These are phyloP conservation scores for Tulasnella sp. DNA, from an alignment of 768 basidiomycete species.

Conservation along the genomic window DNA sequence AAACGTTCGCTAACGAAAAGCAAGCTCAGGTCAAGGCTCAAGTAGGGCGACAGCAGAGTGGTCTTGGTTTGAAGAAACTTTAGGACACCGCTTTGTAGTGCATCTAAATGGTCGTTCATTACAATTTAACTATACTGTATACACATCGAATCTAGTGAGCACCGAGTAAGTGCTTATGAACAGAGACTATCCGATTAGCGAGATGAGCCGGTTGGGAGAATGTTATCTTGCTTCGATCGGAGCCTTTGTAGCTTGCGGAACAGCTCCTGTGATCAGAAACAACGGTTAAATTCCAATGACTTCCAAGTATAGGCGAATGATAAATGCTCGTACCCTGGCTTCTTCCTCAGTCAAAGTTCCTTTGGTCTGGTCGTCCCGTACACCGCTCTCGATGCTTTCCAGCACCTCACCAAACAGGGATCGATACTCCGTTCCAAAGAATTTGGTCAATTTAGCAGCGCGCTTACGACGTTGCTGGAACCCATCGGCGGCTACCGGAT, in stretches of 20 bases:
- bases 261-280: neutral
- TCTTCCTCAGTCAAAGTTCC: slow-evolving; percentile 63
- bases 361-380: slow-evolving; percentile 57
- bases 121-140: neutral
- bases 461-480: slow-evolving; percentile 67
- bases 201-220: neutral
- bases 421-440: slow-evolving; percentile 81
- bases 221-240: neutral
- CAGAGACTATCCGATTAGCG: neutral
- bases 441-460: slow-evolving; percentile 77
- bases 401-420: slow-evolving; percentile 69
- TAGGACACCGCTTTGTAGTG: neutral
- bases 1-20: slow-evolving; percentile 35
- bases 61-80: slow-evolving; percentile 17
- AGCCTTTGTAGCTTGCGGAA: neutral
- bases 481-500: slow-evolving; percentile 11
- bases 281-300: neutral
- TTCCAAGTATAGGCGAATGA: neutral
- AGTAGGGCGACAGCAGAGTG: slow-evolving; percentile 9
- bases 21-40: slow-evolving; percentile 31
- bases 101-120: neutral
- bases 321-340: slow-evolving; percentile 45
- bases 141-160: neutral
- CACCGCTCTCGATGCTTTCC: slow-evolving; percentile 68
- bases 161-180: neutral